Conservation (phyloP, 441 rosid species). For the Euphorbia celastroides region DNA sequence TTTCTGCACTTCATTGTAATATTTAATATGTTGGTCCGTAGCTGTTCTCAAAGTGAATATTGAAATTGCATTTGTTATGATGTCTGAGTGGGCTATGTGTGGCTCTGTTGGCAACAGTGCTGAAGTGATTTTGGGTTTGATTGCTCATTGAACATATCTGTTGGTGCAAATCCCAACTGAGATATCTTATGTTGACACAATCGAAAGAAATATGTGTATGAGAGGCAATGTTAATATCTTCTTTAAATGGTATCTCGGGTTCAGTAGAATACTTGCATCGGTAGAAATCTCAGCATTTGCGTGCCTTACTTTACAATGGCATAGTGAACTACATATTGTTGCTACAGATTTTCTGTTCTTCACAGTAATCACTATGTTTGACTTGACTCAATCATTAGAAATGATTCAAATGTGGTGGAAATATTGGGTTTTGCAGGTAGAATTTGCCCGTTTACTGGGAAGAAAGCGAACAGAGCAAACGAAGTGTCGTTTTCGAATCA, state of each 20-base stretch:
- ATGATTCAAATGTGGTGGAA: not conserved
- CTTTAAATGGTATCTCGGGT: not conserved
- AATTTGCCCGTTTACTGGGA: slow-evolving; percentile 85
- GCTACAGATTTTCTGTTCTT: not conserved
- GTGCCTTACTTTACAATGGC: not conserved
- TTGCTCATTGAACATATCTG: too few species aligned
- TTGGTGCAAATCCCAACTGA: too few species aligned
- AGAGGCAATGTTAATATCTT: not conserved
- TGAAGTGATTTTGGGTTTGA: too few species aligned
- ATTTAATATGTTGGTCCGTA: not conserved
- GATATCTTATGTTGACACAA: too few species aligned
- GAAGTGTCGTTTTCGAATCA: slow-evolving; percentile 90
- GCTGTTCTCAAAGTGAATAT: not conserved
- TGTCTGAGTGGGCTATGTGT: not conserved
- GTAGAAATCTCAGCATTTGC: not conserved
- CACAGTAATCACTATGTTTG: not conserved
- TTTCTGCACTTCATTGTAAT: not conserved
- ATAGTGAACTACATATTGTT: not conserved
- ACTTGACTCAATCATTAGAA: not conserved
- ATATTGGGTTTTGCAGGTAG: slow-evolving; percentile 46
- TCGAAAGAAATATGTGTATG: not conserved
- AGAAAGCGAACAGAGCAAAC: slow-evolving; percentile 87
- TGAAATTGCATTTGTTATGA: not conserved
- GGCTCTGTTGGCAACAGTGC: too few species aligned
- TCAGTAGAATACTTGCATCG: not conserved